Evolutionary conservation across 768 basidiomycete genomes (phyloP), one percentile per base, ranked within the genome.

Genomic region (Lentinula edodes): DNA sequence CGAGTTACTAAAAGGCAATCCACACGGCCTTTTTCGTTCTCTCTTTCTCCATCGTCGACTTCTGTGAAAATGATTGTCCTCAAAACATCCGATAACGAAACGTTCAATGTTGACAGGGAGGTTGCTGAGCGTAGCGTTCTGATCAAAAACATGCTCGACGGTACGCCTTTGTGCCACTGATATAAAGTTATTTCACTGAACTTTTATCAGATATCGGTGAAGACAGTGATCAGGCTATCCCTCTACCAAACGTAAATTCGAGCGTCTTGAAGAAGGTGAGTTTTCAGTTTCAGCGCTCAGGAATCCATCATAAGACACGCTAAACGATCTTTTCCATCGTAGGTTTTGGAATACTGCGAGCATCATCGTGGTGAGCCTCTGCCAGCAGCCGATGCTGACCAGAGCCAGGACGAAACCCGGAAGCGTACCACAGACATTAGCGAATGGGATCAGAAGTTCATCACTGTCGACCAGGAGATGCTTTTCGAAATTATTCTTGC

Each of bases 71-170:
- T 92, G 88, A 89, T 93, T 71, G 84, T 87, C 68, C 90, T 95
- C 77, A 85, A 88, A 72, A 95, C 93, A 42, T 98, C 96, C 51
- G 97, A 99, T 75, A 94, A 92, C 67, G 97, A 98, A 76, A 86
- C 89, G 65, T 99, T 96, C 78, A 82, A 83, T 57, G 91, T 95
- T 65, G 95, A 98, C 72, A 92, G 89, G 75, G 91, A 95, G 61
- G 92, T 99, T 61, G 93, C 93, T 60, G 92, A 95, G 78, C 91
- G 97, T 74, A 90, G 87, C 64, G 94, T 96, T 9, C 85, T 99
- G 68, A 97, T 99, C 76, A 97, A 96, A 83, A 96, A 97, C 82
- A 98, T 99, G 97, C 90, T 98, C 58, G 97, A 98, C 77, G 97
- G 97, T 93, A 61, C 68, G 6, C 42, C 61, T 61, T 57, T 41